Percentiles rank a stretch among this genome's conserved stretches.
phyloP scores from a whole-genome alignment of 805 yeast species.

The Teunomyces lycoperdinae region DNA sequence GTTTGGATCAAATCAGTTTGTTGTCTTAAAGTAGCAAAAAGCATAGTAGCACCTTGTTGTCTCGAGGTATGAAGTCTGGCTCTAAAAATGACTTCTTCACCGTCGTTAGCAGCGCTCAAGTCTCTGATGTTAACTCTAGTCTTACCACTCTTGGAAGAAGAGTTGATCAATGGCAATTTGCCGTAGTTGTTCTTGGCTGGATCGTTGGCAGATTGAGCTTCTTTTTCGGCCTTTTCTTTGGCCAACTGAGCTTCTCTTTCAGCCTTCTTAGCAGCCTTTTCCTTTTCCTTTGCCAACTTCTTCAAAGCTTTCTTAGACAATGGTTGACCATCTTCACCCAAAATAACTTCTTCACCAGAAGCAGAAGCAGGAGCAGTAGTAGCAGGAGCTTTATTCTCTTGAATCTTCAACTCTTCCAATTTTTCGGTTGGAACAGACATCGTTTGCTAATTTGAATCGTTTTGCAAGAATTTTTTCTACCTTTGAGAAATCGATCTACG shows the following conservation, averaged over 20 bases:
- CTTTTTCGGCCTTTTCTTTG: slow-evolving; percentile 79
- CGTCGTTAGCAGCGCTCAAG: slow-evolving; percentile 63
- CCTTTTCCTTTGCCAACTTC: slow-evolving; percentile 89
- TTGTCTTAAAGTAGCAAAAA: slow-evolving; percentile 89
- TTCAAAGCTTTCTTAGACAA: slow-evolving; percentile 91
- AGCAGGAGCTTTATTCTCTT: slow-evolving; percentile 10
- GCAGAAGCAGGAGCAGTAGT: slow-evolving; percentile 15
- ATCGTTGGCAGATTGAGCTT: slow-evolving; percentile 68
- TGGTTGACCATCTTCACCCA: slow-evolving; percentile 80
- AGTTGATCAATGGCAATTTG: slow-evolving; percentile 81
- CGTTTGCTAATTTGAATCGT: background rate
- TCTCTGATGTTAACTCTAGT: slow-evolving; percentile 57
- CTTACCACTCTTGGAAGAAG: slow-evolving; percentile 63
- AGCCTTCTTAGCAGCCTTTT: slow-evolving; percentile 89
- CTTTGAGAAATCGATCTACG: background rate
- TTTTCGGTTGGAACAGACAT: slow-evolving; percentile 28
- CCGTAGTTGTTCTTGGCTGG: slow-evolving; percentile 89
- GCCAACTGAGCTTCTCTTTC: slow-evolving; percentile 89
- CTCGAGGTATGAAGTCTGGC: slow-evolving; percentile 93
- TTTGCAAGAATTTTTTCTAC: slow-evolving; percentile 1
- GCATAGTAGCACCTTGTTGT: slow-evolving; percentile 94
- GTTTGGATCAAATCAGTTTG: slow-evolving; percentile 82
- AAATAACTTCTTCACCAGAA: slow-evolving; percentile 25
- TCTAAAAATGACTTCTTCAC: slow-evolving; percentile 77
- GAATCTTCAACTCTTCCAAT: slow-evolving; percentile 20